Evolutionary conservation across 495 filamentous ascomycete genomes (phyloP).

Genomic region (Daldinia loculata): DNA sequence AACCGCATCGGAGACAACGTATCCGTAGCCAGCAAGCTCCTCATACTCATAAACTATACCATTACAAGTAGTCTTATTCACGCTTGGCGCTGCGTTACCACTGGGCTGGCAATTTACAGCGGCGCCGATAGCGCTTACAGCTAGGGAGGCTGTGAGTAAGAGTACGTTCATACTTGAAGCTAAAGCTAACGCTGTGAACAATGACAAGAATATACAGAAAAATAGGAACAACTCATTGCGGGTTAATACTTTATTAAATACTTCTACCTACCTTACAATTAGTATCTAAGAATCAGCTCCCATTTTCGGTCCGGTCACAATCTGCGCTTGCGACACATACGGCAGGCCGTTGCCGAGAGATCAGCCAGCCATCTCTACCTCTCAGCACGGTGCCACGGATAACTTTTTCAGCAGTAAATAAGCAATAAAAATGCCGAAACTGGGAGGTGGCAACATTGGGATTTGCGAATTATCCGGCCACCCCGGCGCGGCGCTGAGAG

Average conservation of each 20-base stretch:
- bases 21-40: constrained; percentile 76
- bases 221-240: background rate
- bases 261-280: constrained; percentile 2
- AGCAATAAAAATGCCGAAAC: constrained; percentile 13
- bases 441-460: constrained; percentile 12
- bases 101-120: background rate
- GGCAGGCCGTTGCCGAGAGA: constrained; percentile 7
- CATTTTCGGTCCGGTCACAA: constrained; percentile 6
- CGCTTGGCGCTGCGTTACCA: background rate
- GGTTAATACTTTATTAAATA: background rate
- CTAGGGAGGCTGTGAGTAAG: constrained; percentile 20
- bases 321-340: constrained; percentile 1
- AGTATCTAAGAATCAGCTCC: background rate
- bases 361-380: constrained; percentile 9
- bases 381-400: background rate
- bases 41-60: constrained; percentile 72
- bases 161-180: constrained; percentile 22
- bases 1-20: constrained; percentile 63
- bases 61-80: constrained; percentile 60
- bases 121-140: constrained; percentile 20
- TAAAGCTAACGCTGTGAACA: background rate
- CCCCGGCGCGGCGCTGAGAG: constrained; percentile 6
- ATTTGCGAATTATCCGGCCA: constrained; percentile 2
- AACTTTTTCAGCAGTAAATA: background rate
- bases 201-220: background rate